Evolutionary conservation across 2,329 filamentous ascomycete species (phyloP), one percentile per base, ranked within the genome.

Genomic region (Ophiostoma himal-ulmi): DNA sequence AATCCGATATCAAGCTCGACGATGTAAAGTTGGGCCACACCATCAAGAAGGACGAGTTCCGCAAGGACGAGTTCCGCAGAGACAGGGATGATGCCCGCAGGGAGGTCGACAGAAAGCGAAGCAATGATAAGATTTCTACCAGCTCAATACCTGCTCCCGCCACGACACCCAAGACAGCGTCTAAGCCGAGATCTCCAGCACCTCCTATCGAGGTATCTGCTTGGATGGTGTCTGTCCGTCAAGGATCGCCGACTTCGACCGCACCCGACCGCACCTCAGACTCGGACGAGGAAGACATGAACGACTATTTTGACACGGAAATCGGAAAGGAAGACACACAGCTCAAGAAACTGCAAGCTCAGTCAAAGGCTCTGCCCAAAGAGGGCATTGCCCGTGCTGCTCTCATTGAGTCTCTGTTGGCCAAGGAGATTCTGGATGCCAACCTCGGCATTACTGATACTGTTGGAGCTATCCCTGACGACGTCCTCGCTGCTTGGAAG

Each of bases 241-340:
- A 69, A 5, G 71, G 66, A 1, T n/a, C 60, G 11, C 52, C 54
- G 0, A 44, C 26, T 2, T 64, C 70, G 5, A 48, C 48, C 1
- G 68, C 69, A 1, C 68, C 69, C 5, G 71, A 73, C n/a, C 70
- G 71, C 20, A 64, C 72, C 1, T 86, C 84, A 0, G 85, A 87
- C 69, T 83, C 82, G 73, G 83, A 88, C 62, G 86, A 88, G 70
- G 86, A 87, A 67, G 83, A 86, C 64, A 84, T 88, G 79, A 85
- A 82, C 22, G 84, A 86, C 68, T 85, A 85, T 71, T 86, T 88
- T 69, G 81, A 83, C 69, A 79, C 80, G 69, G 80, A 86, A 73
- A 86, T 88, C 52, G 76, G 79, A 60, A 84, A 86, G 75, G 81
- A 82, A 1, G 82, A 87, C 72, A 78, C 78, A 0, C 81, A 85